Conservation (phyloP, 106 monocot species). For the Gastrodia elata region DNA sequence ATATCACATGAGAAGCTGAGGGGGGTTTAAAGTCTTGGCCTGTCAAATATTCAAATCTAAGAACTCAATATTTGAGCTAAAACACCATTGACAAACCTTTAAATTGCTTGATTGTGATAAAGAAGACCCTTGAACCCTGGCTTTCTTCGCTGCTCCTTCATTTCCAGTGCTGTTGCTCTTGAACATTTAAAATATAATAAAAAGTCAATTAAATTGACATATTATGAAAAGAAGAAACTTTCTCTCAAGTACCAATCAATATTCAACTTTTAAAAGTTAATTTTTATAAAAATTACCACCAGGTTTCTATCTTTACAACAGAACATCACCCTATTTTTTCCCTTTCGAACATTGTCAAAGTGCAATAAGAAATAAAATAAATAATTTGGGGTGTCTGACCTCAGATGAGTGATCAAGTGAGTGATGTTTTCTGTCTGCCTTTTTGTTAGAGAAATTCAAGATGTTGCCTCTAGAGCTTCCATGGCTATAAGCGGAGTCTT, state of each 20-base stretch:
- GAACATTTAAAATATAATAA: conserved; percentile 13
- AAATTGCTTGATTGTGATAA: conserved; percentile 38
- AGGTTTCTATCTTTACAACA: not conserved
- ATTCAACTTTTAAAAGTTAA: not conserved
- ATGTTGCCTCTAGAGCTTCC: conserved; percentile 36
- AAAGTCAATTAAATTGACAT: not conserved
- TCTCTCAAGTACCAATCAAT: not conserved
- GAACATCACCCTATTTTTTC: not conserved
- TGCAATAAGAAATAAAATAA: too few relatives aligned
- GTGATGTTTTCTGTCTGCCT: conserved; percentile 26
- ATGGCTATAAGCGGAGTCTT: conserved; percentile 10
- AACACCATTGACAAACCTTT: conserved; percentile 38
- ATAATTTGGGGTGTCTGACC: too few relatives aligned
- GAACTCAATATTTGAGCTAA: not conserved
- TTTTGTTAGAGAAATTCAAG: conserved; percentile 57
- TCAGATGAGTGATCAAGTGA: conserved; percentile 53
- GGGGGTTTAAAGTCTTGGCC: too few relatives aligned
- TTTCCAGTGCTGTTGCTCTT: conserved; percentile 73
- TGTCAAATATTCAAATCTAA: too few relatives aligned
- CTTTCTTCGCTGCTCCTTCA: conserved; percentile 68
- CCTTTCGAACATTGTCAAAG: too few relatives aligned
- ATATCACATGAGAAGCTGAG: too few relatives aligned
- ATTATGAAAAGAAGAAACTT: not conserved
- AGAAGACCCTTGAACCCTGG: conserved; percentile 61
- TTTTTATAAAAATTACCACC: too few relatives aligned